These are phyloP conservation scores for Amanita inopinata DNA, from an alignment of 768 basidiomycete species.

Conservation along the genomic window DNA sequence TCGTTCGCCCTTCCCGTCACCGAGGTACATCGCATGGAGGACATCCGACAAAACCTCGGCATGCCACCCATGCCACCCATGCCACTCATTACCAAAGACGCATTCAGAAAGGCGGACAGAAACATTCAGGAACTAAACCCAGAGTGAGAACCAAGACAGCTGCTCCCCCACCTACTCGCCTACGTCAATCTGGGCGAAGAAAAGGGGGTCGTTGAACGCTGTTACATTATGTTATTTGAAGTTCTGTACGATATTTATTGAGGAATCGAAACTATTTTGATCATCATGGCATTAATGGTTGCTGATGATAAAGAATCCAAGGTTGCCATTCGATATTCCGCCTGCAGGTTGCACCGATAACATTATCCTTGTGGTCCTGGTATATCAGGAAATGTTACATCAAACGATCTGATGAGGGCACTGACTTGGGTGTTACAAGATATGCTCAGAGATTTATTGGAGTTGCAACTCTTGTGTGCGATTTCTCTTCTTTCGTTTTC, in stretches of 20 bases:
- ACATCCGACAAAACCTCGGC: background rate
- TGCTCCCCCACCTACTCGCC: background rate
- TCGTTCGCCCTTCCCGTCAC: constrained; percentile 5
- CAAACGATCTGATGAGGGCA: too few species aligned
- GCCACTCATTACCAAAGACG: background rate
- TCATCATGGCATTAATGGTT: too few species aligned
- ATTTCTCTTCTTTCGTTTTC: constrained; percentile 45
- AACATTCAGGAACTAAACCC: background rate
- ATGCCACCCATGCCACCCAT: background rate
- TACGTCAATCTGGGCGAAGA: background rate
- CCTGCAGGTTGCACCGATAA: too few species aligned
- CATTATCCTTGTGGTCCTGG: too few species aligned
- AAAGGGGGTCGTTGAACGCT: background rate
- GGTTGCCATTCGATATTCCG: too few species aligned
- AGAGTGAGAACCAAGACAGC: background rate
- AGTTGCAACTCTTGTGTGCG: too few species aligned
- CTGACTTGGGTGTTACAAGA: too few species aligned
- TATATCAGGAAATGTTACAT: too few species aligned
- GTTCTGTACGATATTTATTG: background rate
- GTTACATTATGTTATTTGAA: background rate
- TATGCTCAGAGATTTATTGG: too few species aligned
- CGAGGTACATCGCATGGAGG: background rate
- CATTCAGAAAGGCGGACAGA: background rate
- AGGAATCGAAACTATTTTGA: too few species aligned
- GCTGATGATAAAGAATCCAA: too few species aligned